Evolutionary conservation across 768 basidiomycete species (phyloP), one percentile per base, ranked within the genome.

Genomic region (Gymnopilus junonius): DNA sequence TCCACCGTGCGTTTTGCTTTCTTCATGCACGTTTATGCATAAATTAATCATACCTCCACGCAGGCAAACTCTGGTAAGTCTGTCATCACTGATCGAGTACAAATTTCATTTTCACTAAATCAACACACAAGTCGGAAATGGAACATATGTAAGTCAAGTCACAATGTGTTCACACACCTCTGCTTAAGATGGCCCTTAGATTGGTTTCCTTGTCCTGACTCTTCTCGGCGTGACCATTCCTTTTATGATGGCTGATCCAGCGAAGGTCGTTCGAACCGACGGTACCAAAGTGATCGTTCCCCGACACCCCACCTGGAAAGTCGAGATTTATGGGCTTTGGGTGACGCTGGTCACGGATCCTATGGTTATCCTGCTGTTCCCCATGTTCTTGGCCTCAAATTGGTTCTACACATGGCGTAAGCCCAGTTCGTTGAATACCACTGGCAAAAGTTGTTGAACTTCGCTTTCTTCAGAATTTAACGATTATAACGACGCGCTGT

Each of bases 321-420:
- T 83, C 20, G 93, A 94, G 72, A 77, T 94, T 56, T 80, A 82
- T 63, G 88, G 88, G 11, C 83, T 94, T 21, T 92, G 83, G 76
- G 67, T 89, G 48, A 85, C 89, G 2, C 78, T 95, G 45, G 82
- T 77, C 59, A 88, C 84, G 12, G 93, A 94, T 69, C 91, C 90
- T 0, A 79, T 82, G 76, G 86, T 95, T 67, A 63, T 93, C 15
- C 76, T 92, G 4, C 82, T 94, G 20, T 91, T 94, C 79, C 93
- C 93, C 12, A 91, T 94, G 88, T 93, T 94, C 75, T 86, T 93
- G 58, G 86, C 90, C 8, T 90, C 88, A 42, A 93, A 93, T 73
- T 93, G 90, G 85, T 93, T 93, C 76, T 93, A 93, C 71, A 89
- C 92, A 2, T 93, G 90, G 90, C 91, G 90, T 91, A 63, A 70